Base-by-base conservation (phyloP, 768 basidiomycete genomes). In the Boletus edulis region DNA sequence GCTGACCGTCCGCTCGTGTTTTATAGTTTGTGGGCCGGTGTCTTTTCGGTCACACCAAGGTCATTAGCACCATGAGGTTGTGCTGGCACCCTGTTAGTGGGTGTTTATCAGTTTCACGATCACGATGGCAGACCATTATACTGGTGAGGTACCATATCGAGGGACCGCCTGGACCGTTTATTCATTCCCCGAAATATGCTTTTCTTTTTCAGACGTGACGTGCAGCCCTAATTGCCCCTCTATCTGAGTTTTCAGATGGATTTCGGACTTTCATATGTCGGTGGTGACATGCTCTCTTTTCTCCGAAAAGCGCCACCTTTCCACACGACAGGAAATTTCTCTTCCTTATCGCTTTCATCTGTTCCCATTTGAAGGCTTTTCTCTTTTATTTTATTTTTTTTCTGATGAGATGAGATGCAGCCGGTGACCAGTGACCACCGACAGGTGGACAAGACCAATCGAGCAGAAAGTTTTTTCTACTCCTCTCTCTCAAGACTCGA, bases 211-310 rank as follows among this genome's bases (percentile, higher is more conserved):
- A 55, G 58, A 60, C 55, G 46, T 62, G 66, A 67, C 53, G 37
- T 58, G 55, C 59, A 45, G 46, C 54, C 55, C 52, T 59, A 52
- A 50, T 56, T 59, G 56, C 50, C 52, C 50, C 52, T 56, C 54
- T 61, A 55, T 60, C 62, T 69, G 67, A 67, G 67, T 67, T 67
- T 69, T 35, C 65, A 62, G 58, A 46, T 45, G 49, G 48, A 46
- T 53, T 67, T 70, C 68, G 67, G 67, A 68, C 68, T 68, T 68
- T 68, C 63, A 65, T 65, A 57, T 65, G 65, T 67, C 60, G 56
- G 56, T 64, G 57, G 57, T 66, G 61, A 46, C 55, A 55, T 60
- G 39, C 39, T 55, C 49, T 49, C 57, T 54, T 64, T 67, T 59
- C 53, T 65, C 61, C 68, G 61, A 60, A 65, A 60, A 46, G 29